Base-by-base conservation (phyloP, 2,329 filamentous ascomycete species). In the Clarireedia homoeocarpa region DNA sequence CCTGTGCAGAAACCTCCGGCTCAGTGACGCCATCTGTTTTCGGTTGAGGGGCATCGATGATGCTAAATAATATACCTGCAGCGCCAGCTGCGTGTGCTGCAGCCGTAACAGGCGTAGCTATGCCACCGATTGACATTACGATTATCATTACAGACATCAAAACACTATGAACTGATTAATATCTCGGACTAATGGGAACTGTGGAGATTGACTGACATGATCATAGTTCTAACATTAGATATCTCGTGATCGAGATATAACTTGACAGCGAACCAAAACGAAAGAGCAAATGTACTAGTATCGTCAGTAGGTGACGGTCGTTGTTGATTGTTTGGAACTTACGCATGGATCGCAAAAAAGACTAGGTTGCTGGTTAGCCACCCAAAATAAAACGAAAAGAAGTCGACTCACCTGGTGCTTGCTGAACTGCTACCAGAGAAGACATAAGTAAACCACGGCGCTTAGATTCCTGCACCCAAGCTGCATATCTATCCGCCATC, bases 251-350 rank as follows among this genome's bases (percentile, higher is more conserved):
- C 72, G 2, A 74, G 59, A 51, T 70, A 76, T 0, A 77, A 73
- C 61, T 76, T 79, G 47, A 77, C 76, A 2, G 83, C 83, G 60
- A 79, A 85, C 81, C 81, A 86, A 59, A 86, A 86, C 4, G 77
- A 72, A 27, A 85, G 72, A 0, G 75, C 77, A 58, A 84, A 84
- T 0, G 76, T 73, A 2, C 71, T 76, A 45, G 67, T 23, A 83
- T 66, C 54, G 30, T 2, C 6, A 26, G 48, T 7, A 27, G 36
- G 12, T 36, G 15, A 17, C 17, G 12, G 9, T 52, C 17, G 51
- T 14, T 17, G 39, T 24, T 2, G 36, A 9, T 2, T 45, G 10
- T 2, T 6, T 3, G 10, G 20, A 6, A 58, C 53, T 51, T 58
- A 64, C 62, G 48, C 47, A 51, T 51, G 47, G 30, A 55, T 51